Conservation (phyloP, 2,329 filamentous ascomycete genomes). For the Xenoacremonium recifei region DNA sequence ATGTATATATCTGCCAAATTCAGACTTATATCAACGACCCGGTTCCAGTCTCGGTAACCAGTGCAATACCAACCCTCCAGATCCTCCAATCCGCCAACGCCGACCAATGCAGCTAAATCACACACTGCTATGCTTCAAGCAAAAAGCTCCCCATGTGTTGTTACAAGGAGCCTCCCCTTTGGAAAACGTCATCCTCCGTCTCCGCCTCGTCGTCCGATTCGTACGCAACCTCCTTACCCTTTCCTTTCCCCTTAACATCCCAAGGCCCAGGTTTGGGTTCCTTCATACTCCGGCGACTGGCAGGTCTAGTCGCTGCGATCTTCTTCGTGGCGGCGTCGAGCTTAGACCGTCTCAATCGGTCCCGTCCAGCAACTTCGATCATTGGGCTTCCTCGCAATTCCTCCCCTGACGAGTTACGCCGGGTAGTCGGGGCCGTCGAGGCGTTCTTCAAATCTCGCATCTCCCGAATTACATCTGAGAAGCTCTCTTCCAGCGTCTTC, state of each 20-base stretch:
- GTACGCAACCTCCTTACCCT: conserved; percentile 46
- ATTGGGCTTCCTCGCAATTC: conserved; percentile 27
- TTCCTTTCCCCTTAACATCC: conserved; percentile 37
- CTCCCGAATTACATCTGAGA: conserved; percentile 81
- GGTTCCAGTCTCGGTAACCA: not conserved
- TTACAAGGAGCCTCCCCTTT: conserved; percentile 44
- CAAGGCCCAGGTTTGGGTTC: conserved; percentile 35
- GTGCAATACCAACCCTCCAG: not conserved
- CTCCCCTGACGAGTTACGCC: conserved; percentile 52
- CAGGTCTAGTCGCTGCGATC: conserved; percentile 29
- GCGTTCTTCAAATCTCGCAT: conserved; percentile 63
- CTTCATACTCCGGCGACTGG: conserved; percentile 42
- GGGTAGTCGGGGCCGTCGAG: conserved; percentile 46
- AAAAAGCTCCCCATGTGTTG: conserved; percentile 13
- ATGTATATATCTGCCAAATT: no score
- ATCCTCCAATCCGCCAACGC: conserved; percentile 15
- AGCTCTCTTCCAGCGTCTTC: conserved; percentile 90
- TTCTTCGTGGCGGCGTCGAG: conserved; percentile 23
- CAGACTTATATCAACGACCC: not conserved
- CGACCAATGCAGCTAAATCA: conserved; percentile 17
- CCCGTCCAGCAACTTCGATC: conserved; percentile 35
- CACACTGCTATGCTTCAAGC: conserved; percentile 8
- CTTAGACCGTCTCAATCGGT: conserved; percentile 25
- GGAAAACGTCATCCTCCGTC: conserved; percentile 25
- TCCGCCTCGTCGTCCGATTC: conserved; percentile 36